Conservation (phyloP, 2,329 filamentous ascomycete genomes). For the Cadophora gregata region DNA sequence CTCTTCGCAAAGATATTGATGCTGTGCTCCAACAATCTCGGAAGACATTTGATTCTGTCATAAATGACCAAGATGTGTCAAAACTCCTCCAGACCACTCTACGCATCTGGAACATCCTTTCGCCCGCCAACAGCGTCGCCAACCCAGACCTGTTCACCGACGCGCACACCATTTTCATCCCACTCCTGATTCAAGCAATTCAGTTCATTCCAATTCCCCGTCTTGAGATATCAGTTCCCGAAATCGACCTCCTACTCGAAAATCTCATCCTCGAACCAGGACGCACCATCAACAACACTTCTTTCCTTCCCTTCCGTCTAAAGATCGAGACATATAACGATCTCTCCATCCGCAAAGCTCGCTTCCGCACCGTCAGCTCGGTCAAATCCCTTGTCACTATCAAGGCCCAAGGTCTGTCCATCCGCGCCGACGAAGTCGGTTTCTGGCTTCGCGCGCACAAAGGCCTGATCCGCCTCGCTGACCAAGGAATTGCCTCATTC, state of each 20-base stretch:
- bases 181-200: constrained; percentile 75
- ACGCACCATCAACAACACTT: constrained; percentile 80
- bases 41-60: constrained; percentile 69
- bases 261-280: constrained; percentile 92
- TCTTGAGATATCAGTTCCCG: constrained; percentile 83
- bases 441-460: constrained; percentile 87
- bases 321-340: constrained; percentile 86
- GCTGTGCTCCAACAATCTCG: constrained; percentile 72
- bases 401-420: constrained; percentile 80
- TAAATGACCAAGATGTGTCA: constrained; percentile 74
- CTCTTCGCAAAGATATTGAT: constrained; percentile 75
- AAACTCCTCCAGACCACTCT: constrained; percentile 70
- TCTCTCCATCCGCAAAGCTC: constrained; percentile 81
- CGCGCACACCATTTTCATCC: constrained; percentile 79
- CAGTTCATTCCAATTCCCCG: constrained; percentile 91
- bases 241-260: constrained; percentile 85
- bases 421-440: constrained; percentile 85
- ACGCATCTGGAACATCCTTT: constrained; percentile 74
- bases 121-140: constrained; percentile 64
- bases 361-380: constrained; percentile 66
- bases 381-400: constrained; percentile 77
- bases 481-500: constrained; percentile 86
- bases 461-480: constrained; percentile 74
- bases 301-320: constrained; percentile 86
- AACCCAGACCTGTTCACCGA: constrained; percentile 79